Conservation (phyloP, 768 basidiomycete species). For the Mycena polygramma region DNA sequence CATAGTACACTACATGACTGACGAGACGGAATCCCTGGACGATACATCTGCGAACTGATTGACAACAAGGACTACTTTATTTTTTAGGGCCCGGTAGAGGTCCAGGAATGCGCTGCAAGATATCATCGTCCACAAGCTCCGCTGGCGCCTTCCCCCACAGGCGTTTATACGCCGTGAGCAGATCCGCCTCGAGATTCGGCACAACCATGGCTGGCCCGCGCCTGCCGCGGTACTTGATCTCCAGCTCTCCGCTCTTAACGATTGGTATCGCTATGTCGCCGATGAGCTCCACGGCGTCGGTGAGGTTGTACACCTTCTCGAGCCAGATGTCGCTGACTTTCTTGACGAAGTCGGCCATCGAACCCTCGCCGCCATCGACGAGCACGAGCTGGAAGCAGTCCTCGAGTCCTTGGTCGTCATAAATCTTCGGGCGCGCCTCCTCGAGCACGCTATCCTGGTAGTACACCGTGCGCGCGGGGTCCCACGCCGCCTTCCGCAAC, state of each 20-base stretch:
- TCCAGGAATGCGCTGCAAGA: neutral
- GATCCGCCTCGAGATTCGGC: slow-evolving; percentile 37
- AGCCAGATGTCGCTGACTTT: slow-evolving; percentile 47
- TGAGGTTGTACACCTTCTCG: slow-evolving; percentile 41
- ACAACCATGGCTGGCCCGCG: slow-evolving; percentile 13
- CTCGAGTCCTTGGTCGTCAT: slow-evolving; percentile 31
- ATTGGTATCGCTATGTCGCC: slow-evolving; percentile 38
- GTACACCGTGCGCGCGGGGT: slow-evolving; percentile 35
- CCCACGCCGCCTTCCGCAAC: slow-evolving; percentile 44
- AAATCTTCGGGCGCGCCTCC: slow-evolving; percentile 41
- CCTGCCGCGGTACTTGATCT: slow-evolving; percentile 30
- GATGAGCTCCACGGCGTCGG: slow-evolving; percentile 39
- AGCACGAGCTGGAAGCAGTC: slow-evolving; percentile 49
- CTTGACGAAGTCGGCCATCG: slow-evolving; percentile 46
- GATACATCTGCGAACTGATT: neutral
- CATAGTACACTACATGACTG: too few species aligned
- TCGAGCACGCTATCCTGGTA: slow-evolving; percentile 42
- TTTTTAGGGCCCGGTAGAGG: slow-evolving; percentile 14
- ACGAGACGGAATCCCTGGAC: too few species aligned
- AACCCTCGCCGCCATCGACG: slow-evolving; percentile 44
- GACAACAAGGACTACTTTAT: neutral
- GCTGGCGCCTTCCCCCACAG: slow-evolving; percentile 44
- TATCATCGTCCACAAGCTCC: slow-evolving; percentile 30
- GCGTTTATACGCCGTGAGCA: slow-evolving; percentile 38
- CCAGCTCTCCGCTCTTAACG: slow-evolving; percentile 44